A percentile compares a stretch with the other conserved stretches of the same genome.
Conservation (phyloP, 2,329 filamentous ascomycete species). For the Calycina marina region DNA sequence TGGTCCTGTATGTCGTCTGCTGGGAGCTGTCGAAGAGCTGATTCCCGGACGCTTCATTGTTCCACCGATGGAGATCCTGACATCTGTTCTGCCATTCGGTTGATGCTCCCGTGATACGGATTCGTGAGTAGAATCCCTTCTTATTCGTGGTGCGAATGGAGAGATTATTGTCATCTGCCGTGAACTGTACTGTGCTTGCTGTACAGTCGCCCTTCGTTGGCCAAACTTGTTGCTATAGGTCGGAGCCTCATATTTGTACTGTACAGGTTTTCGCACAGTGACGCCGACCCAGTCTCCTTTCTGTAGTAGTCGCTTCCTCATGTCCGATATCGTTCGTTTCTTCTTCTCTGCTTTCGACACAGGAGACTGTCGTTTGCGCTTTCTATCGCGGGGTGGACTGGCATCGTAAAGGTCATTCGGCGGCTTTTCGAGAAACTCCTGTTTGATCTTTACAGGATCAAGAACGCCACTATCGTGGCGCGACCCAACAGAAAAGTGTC, state of each 20-base stretch:
- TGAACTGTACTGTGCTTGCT: constrained; percentile 14
- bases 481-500: too few species aligned
- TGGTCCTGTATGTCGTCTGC: constrained; percentile 2
- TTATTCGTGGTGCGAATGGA: constrained; percentile 7
- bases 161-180: constrained; percentile 8
- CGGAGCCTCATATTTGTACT: constrained; percentile 11
- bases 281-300: constrained; percentile 21
- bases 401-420: constrained; percentile 15
- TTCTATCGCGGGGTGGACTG: constrained; percentile 10
- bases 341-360: constrained; percentile 1
- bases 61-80: constrained; percentile 19
- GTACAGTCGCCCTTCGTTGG: constrained; percentile 14
- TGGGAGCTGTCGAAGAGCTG: constrained; percentile 15
- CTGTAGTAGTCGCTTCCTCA: constrained; percentile 16
- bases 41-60: constrained; percentile 12
- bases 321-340: constrained; percentile 12
- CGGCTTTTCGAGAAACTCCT: too few species aligned
- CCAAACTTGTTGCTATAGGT: constrained; percentile 15
- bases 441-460: too few species aligned
- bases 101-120: neutral
- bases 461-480: too few species aligned
- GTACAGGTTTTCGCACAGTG: constrained; percentile 12
- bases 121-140: neutral
- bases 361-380: constrained; percentile 5
- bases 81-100: constrained; percentile 8